Evolutionary conservation across 257 asterid species (phyloP).

Genomic region (Ligustrum vulgare): DNA sequence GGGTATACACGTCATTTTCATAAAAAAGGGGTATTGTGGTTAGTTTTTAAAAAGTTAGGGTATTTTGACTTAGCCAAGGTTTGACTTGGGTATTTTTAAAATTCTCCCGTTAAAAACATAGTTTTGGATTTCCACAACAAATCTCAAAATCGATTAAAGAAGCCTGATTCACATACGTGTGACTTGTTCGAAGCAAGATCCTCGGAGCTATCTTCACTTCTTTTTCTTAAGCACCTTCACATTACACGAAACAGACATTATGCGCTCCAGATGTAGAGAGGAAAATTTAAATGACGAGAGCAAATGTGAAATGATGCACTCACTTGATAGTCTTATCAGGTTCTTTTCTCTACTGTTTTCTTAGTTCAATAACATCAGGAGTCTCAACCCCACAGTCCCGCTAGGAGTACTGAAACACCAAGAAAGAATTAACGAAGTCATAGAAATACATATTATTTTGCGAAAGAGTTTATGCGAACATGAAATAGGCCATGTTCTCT

Average conservation of each 20-base stretch:
- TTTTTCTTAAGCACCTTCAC: conserved; percentile 80
- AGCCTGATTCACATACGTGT: too few species aligned
- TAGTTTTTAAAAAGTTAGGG: too few species aligned
- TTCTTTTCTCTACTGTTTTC: conserved; percentile 95
- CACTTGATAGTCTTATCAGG: conserved; percentile 96
- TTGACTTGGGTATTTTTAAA: too few species aligned
- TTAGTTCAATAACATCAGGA: conserved; percentile 97
- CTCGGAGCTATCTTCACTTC: too few species aligned
- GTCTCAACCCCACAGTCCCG: conserved; percentile 98
- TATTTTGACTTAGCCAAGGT: too few species aligned
- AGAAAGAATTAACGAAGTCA: neutral
- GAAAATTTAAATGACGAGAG: neutral
- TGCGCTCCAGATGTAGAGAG: neutral
- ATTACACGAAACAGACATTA: conserved; percentile 12
- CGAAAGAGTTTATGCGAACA: conserved; percentile 4
- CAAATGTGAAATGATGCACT: neutral
- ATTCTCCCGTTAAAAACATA: too few species aligned
- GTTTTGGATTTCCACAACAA: too few species aligned
- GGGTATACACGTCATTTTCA: too few species aligned
- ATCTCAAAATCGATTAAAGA: too few species aligned
- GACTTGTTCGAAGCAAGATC: too few species aligned
- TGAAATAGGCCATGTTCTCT: too few species aligned
- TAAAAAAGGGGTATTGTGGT: too few species aligned
- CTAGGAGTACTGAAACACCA: conserved; percentile 70
- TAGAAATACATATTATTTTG: neutral